These are phyloP conservation scores for Pichia sp. DNA, from an alignment of 1,139 yeast species.

Conservation along the genomic window DNA sequence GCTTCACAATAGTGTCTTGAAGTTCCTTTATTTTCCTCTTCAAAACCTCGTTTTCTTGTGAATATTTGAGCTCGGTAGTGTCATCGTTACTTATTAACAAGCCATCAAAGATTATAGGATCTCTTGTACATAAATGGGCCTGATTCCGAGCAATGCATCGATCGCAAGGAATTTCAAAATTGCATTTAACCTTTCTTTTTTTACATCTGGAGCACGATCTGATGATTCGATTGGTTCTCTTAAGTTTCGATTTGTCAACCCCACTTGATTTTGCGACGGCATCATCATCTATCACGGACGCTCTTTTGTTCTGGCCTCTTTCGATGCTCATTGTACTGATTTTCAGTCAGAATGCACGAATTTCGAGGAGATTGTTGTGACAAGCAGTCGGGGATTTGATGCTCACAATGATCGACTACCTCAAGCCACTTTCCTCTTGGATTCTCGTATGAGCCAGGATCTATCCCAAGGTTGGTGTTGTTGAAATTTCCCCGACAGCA, in stretches of 20 bases:
- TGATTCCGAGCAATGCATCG: slow-evolving; percentile 32
- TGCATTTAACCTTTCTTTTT: slow-evolving; percentile 33
- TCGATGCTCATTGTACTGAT: not conserved
- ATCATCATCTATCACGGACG: not conserved
- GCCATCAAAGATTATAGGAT: slow-evolving; percentile 31
- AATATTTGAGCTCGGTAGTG: slow-evolving; percentile 23
- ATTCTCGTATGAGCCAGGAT: no score
- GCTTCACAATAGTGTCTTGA: slow-evolving; percentile 23
- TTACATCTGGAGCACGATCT: slow-evolving; percentile 32
- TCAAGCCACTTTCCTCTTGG: no score
- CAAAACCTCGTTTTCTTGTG: slow-evolving; percentile 29
- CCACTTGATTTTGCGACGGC: not conserved
- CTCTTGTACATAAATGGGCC: slow-evolving; percentile 30
- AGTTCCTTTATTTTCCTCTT: slow-evolving; percentile 27
- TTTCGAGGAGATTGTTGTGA: no score
- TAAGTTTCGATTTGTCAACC: slow-evolving; percentile 19
- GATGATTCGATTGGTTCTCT: slow-evolving; percentile 29
- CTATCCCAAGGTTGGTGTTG: not conserved
- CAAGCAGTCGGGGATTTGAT: no score
- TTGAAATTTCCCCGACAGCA: not conserved
- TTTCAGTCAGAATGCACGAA: not conserved
- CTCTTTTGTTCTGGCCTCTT: not conserved
- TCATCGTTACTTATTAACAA: slow-evolving; percentile 24
- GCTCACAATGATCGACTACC: no score
- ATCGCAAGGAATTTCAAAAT: slow-evolving; percentile 35